These are phyloP conservation scores for Vaccinium macrocarpon DNA, from an alignment of 148 eudicot species.

Conservation along the genomic window DNA sequence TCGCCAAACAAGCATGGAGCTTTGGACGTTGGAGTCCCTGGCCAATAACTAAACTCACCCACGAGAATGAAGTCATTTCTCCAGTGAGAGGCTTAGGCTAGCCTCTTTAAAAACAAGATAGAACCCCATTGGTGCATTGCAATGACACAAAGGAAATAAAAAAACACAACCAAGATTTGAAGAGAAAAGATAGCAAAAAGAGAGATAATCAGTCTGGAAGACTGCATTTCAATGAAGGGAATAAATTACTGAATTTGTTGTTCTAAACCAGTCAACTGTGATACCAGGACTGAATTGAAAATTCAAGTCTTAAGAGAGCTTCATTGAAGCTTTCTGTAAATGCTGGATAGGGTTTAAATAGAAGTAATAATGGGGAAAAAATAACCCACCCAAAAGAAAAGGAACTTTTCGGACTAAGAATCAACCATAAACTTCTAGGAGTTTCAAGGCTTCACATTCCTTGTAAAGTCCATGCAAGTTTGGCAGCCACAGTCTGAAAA, in stretches of 20 bases:
- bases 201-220: not conserved
- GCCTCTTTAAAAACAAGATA: not conserved
- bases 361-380: conserved; percentile 3
- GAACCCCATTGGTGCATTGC: not conserved
- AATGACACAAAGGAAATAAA: not conserved
- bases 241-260: conserved; percentile 14
- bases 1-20: not conserved
- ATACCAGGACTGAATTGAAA: not conserved
- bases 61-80: not conserved
- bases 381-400: conserved; percentile 13
- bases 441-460: conserved; percentile 32
- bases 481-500: conserved; percentile 67
- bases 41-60: not conserved
- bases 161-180: not conserved
- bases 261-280: conserved; percentile 10
- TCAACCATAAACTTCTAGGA: not conserved
- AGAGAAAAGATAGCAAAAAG: not conserved
- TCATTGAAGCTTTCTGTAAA: not conserved
- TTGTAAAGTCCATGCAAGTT: conserved; percentile 60
- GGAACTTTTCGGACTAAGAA: not conserved
- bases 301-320: conserved; percentile 13
- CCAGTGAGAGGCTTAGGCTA: not conserved
- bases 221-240: conserved; percentile 7
- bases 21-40: not conserved
- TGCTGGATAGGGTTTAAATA: conserved; percentile 13